Base-by-base conservation (phyloP, 768 basidiomycete species). In the Termitomyces heimii region DNA sequence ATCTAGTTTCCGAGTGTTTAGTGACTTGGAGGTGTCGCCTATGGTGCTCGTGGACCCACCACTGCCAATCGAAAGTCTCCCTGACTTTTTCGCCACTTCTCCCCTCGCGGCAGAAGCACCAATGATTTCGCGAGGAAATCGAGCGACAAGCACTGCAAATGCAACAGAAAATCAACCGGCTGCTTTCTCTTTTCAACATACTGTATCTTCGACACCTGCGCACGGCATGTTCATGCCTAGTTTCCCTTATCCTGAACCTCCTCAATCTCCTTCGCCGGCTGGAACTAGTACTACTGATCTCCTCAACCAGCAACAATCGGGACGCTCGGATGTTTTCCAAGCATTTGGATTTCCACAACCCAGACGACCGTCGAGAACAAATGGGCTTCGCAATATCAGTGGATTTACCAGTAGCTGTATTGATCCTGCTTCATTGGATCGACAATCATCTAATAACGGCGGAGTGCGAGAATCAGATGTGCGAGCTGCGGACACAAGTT, bases 161-260 rank as follows among this genome's bases (percentile, higher is more conserved):
- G 78, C 77, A 13, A 63, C 75, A 2, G 84, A 84, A 67, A 85
- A 82, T 63, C 78, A 78, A 45, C 76, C 77, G 1, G 85, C 85
- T 62, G 73, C 68, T 57, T 84, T 83, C 62, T 70, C 73, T 47
- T 83, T 81, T 62, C 69, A 77, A 31, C 79, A 54, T 14, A 6
- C 80, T 13, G 72, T 76, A n/a, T 68, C 81, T 10, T 78, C 82
- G 31, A 82, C 82, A 5, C 79, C 81, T n/a, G 75, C 72, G 18
- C 73, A 77, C 53, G 66, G 69, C 28, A 64, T 77, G 67, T 75
- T 75, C 64, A 64, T 79, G 71, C 69, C 77, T 13, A 73, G 65
- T 54, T 78, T 79, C 59, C 76, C 78, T 22, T 81, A 77, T 67
- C 81, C 81, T 8, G 82, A 84, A 64, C 75, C 81, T 18, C 82